These are phyloP conservation scores for Wickerhamiella pararugosa DNA, from an alignment of 1,139 yeast genomes.

Conservation along the genomic window DNA sequence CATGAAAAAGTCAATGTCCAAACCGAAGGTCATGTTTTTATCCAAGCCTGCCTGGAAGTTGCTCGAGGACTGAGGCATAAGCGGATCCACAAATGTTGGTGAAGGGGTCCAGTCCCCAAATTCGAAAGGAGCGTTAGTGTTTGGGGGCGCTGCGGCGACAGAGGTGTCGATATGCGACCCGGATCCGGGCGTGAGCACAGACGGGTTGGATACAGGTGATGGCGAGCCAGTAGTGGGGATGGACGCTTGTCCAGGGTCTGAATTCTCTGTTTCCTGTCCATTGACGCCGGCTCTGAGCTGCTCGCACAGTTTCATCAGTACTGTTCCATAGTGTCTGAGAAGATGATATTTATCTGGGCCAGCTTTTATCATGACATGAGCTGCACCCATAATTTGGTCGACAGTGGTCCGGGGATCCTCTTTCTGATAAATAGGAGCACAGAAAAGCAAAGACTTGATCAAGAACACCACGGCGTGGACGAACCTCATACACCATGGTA, in stretches of 20 bases:
- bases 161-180: too few relatives aligned
- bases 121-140: too few relatives aligned
- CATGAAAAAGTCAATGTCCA: neutral
- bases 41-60: neutral
- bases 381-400: too few relatives aligned
- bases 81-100: too few relatives aligned
- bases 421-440: neutral
- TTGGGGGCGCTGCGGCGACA: too few relatives aligned
- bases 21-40: neutral
- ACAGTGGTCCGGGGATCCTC: constrained; percentile 24
- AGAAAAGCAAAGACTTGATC: constrained; percentile 33
- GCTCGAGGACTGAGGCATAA: too few relatives aligned
- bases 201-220: too few relatives aligned
- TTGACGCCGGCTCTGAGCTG: constrained; percentile 30
- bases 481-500: constrained; percentile 75
- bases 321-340: constrained; percentile 67
- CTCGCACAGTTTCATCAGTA: constrained; percentile 60
- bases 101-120: too few relatives aligned
- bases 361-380: neutral
- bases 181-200: too few relatives aligned
- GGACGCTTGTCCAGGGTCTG: too few relatives aligned
- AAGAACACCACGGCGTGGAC: constrained; percentile 87
- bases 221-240: too few relatives aligned
- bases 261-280: too few relatives aligned
- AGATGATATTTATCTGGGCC: constrained; percentile 83